Conservation (phyloP, 2,329 filamentous ascomycete species). For the Leptodontidium sp. region DNA sequence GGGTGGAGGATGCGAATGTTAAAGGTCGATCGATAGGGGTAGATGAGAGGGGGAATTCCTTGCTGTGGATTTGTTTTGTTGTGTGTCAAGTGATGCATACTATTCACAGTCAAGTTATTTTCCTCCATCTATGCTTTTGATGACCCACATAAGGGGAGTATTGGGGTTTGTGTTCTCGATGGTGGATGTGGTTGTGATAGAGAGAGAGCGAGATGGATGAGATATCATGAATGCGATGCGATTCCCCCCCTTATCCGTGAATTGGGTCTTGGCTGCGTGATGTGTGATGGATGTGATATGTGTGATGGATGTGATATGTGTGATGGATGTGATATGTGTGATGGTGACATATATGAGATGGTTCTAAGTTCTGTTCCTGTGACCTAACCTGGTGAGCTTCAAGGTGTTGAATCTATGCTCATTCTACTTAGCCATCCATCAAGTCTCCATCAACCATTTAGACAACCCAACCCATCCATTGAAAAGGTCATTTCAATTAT, state of each 20-base stretch:
- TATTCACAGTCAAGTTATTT: background rate
- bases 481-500: too few relatives aligned
- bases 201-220: conserved; percentile 17
- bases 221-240: conserved; percentile 36
- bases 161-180: conserved; percentile 24
- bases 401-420: too few relatives aligned
- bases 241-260: conserved; percentile 24
- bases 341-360: too few relatives aligned
- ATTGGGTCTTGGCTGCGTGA: too few relatives aligned
- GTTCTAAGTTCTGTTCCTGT: too few relatives aligned
- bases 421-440: too few relatives aligned
- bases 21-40: conserved; percentile 24
- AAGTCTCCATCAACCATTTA: too few relatives aligned
- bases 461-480: too few relatives aligned
- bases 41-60: conserved; percentile 11
- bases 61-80: conserved; percentile 11
- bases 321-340: too few relatives aligned
- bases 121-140: conserved; percentile 1
- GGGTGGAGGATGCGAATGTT: conserved; percentile 20
- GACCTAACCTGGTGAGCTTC: too few relatives aligned
- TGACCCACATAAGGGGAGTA: conserved; percentile 32
- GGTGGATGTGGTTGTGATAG: conserved; percentile 11
- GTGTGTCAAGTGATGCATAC: conserved; percentile 33
- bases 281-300: too few relatives aligned
- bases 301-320: too few relatives aligned